Base-by-base conservation (phyloP, 306 rosid genomes). In the Begonia peltatifolia region DNA sequence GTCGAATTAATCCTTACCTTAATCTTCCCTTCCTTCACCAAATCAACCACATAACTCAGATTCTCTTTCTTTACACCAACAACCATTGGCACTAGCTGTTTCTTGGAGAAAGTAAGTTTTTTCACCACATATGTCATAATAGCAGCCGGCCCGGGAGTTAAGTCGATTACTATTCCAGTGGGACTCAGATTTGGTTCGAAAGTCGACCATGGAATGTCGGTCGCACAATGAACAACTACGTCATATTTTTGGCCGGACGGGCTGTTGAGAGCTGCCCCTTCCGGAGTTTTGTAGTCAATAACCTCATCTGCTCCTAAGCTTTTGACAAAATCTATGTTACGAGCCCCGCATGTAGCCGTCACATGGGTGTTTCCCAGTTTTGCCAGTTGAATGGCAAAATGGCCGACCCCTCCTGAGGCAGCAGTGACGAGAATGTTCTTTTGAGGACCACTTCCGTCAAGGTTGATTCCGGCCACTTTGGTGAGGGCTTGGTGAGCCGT, bases 261-360 rank as follows among this genome's bases (percentile, higher is more conserved):
- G 63, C 94, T 78, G 68, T 41, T 76, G 9, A 81, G 63, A 16
- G 84, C 66, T 38, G 57, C 76, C 52, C 87, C 84, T 14, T 76
- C 82, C 13, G 82, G 82, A 15, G 82, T 71, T 51, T 42, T 78
- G 65, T 76, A 77, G 74, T 85, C 92, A 41, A 85, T 73, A 63
- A 85, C 79, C 79, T 79, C 92, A 56, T 85, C 87, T 14, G 87
- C 95, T 1, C 92, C 84, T 55, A 76, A 56, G 70, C 73, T 61
- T 76, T 67, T 72, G 47, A 82, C 87, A 11, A 85, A 46, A 36
- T 74, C 79, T 11, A 79, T 17, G 68, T 84, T 74, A 14, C 86
- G 79, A 10, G 84, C 80, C 0, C 84, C 94, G 18, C 89, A 81
- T 30, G 88, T 84, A 46, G 88, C 88, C 2, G 94, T 84, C 9